Base-by-base conservation (phyloP, 495 filamentous ascomycete species). In the Podospora bellae-mahoneyi region DNA sequence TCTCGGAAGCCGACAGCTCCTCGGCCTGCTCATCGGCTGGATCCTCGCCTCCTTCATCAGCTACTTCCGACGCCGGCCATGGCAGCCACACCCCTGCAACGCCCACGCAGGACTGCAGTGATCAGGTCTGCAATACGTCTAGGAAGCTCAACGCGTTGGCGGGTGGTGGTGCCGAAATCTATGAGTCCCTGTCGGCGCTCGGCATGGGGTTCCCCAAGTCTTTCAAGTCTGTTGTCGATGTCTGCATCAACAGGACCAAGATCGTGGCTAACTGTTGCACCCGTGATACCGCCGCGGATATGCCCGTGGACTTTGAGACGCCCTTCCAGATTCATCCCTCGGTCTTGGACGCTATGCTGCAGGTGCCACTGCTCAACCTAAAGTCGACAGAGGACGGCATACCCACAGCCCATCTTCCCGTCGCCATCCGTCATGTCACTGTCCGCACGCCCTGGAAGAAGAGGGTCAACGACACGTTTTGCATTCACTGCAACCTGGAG, bases 231-330 rank as follows among this genome's bases (percentile, higher is more conserved):
- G 56, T 82, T 69, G 54, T 77, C 76, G 66, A 75, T 76, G 60
- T 77, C 67, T 55, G 72, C 73, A 56, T 76, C 71, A 63, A 74
- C 68, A 67, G 62, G 69, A 75, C 62, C 63, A 76, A 62, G 3
- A 71, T 60, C 65, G 74, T 75, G 7, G 83, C 77, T 0, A 76
- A 72, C 6, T 72, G 81, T n/a, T n/a, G 67, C 13, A 72, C 81
- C 18, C 79, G 79, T 1, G 81, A 87, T 56, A 85, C 83, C 9
- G 78, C 71, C 4, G 64, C 76, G 9, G 75, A 72, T 23, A 87
- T 87, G 84, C 85, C 85, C 0, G 32, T 80, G 62, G 71, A 71
- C 30, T 74, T 79, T 55, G 81, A 86, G 67, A 80, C 78, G 0
- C 70, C 76, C 0, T 82, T 75, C 65, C 72, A 84, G 48, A 63